phyloP scores from a whole-genome alignment of 805 yeast genomes.

The Saccharomycopsis sp. region DNA sequence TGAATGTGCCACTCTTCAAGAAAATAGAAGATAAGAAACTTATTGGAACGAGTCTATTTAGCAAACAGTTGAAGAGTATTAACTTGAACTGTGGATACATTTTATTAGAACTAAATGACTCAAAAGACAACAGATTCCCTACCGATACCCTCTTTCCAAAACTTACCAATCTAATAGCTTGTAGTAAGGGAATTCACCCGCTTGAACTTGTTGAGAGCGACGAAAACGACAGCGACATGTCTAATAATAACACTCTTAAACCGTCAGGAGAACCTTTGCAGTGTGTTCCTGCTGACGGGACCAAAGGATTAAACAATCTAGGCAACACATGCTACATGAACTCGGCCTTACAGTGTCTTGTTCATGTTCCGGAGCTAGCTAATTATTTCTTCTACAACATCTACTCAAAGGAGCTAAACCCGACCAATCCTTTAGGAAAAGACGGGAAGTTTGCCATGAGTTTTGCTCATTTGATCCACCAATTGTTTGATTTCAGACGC shows the following conservation, averaged over 20 bases:
- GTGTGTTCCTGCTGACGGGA: slow-evolving; percentile 37
- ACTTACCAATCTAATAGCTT: slow-evolving; percentile 1
- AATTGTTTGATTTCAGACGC: slow-evolving; percentile 40
- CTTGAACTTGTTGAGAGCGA: slow-evolving; percentile 2
- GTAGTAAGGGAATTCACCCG: neutral
- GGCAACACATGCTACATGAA: slow-evolving; percentile 96
- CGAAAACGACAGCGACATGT: slow-evolving; percentile 11
- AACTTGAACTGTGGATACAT: slow-evolving; percentile 12
- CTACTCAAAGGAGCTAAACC: slow-evolving; percentile 61
- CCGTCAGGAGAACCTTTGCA: neutral
- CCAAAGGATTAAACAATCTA: slow-evolving; percentile 57
- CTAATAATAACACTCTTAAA: neutral
- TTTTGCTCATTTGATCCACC: slow-evolving; percentile 63
- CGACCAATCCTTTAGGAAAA: slow-evolving; percentile 77
- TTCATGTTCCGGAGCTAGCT: slow-evolving; percentile 78
- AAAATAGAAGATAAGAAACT: slow-evolving; percentile 5
- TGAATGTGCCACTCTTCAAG: slow-evolving; percentile 11
- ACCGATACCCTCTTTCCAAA: slow-evolving; percentile 4
- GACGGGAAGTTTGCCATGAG: slow-evolving; percentile 73
- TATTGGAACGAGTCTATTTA: neutral
- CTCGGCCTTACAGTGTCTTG: slow-evolving; percentile 84
- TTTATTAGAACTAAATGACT: slow-evolving; percentile 9
- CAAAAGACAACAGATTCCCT: slow-evolving; percentile 7
- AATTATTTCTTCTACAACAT: slow-evolving; percentile 63
- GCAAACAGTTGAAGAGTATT: neutral